A percentile compares a stretch with the other conserved stretches of the same genome.
Evolutionary conservation across 371 early-diverging fungal species (phyloP).

Genomic region (Blakeslea trispora): DNA sequence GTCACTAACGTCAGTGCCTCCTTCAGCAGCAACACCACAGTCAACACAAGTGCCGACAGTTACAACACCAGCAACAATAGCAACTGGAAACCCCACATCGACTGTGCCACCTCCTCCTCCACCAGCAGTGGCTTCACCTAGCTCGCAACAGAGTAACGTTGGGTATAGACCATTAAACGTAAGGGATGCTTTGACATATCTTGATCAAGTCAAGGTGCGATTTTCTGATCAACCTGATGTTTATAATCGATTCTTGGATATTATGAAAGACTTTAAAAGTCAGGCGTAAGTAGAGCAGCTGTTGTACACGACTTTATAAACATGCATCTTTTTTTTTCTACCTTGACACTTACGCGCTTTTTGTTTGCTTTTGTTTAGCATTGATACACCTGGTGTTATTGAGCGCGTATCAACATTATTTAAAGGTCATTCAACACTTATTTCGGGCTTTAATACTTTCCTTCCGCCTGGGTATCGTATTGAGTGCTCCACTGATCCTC

Average conservation of each 20-base stretch:
- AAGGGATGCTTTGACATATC: slow-evolving; percentile 94
- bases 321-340: neutral
- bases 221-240: slow-evolving; percentile 93
- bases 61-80: slow-evolving; percentile 11
- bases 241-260: slow-evolving; percentile 97
- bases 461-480: slow-evolving; percentile 95
- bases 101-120: neutral
- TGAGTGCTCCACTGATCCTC: slow-evolving; percentile 76
- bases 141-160: slow-evolving; percentile 11
- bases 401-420: slow-evolving; percentile 93
- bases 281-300: slow-evolving; percentile 70
- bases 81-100: neutral
- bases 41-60: neutral
- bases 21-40: neutral
- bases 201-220: slow-evolving; percentile 96
- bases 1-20: neutral
- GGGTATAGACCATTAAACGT: slow-evolving; percentile 59
- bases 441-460: slow-evolving; percentile 98
- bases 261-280: slow-evolving; percentile 99
- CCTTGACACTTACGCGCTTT: neutral
- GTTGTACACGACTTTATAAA: too few species aligned
- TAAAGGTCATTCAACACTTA: slow-evolving; percentile 86
- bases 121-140: slow-evolving; percentile 5
- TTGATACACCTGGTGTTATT: slow-evolving; percentile 97
- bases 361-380: slow-evolving; percentile 43